These are phyloP conservation scores for Theileria orientalis DNA, from an alignment of 169 alveolate genomes.

Conservation along the genomic window DNA sequence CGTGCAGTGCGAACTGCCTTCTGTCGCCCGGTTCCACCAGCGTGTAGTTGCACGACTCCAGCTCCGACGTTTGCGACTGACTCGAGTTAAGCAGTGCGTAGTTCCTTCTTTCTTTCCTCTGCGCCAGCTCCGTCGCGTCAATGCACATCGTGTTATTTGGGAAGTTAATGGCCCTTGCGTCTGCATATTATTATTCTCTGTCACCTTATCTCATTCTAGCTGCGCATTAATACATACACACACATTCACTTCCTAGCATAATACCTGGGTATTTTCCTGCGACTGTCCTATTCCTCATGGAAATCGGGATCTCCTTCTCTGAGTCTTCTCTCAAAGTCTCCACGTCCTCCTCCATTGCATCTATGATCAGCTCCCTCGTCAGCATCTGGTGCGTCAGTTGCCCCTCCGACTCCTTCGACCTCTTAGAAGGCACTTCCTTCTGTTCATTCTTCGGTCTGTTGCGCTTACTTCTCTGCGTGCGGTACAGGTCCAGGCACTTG, in stretches of 20 bases:
- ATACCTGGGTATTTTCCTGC: no score
- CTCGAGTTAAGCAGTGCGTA: background rate
- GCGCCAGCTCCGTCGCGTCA: background rate
- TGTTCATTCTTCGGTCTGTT: background rate
- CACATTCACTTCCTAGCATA: no score
- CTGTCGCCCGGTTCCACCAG: background rate
- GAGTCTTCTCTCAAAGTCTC: background rate
- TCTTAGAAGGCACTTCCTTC: background rate
- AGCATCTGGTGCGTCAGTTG: no score
- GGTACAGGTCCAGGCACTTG: background rate
- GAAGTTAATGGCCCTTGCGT: background rate
- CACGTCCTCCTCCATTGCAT: background rate
- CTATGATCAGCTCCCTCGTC: no score
- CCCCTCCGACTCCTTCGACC: no score
- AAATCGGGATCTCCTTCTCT: background rate
- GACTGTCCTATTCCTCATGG: no score
- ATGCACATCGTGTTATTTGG: conserved; percentile 18
- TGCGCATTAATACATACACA: no score
- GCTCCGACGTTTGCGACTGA: background rate
- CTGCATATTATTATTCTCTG: background rate
- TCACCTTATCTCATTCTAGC: no score
- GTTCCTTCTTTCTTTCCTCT: background rate
- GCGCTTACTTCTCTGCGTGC: background rate
- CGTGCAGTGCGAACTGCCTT: background rate
- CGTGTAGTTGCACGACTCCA: background rate